Base-by-base conservation (phyloP, 192 early-diverging fungal species). In the Coemansia sp. region DNA sequence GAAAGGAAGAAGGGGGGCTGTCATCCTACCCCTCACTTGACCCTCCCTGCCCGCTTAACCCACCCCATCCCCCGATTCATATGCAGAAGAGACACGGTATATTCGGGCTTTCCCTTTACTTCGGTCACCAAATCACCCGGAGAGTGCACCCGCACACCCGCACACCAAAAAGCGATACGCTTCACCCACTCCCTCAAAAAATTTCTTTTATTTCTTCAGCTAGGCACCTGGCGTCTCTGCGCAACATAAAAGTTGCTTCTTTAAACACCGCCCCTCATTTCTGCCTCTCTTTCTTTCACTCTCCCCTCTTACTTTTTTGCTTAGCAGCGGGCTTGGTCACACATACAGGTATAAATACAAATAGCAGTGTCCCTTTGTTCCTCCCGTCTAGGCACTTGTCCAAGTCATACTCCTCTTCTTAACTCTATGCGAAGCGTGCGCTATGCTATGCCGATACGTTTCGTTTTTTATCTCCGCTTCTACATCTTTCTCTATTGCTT, bases 71-170 rank as follows among this genome's bases (percentile, higher is more conserved):
- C 22, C 21, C 24, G 21, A 24, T 48, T 17, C 18, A 9, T 30
- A 24, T 52, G 50, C 50, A 52, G 50, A n/a, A 30, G 50, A 52
- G 17, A 30, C 23, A 52, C 30, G 50, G 33, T 27, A 52, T 52
- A 18, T 30, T 72, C 69, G 69, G 69, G 55, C 70, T 62, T 63
- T 63, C 61, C 53, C 46, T 62, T 53, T 57, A 27, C 58, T 65
- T 69, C 62, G 72, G 72, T 68, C 50, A 69, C 72, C 59, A 77
- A 77, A 77, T 77, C 73, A 77, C 67, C 73, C 73, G 71, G 67
- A 44, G 38, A 41, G 53, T 50, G 19, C 34, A 38, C 27, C 18
- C 21, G 27, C 30, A 23, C 43, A 50, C 21, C 33, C 25, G 37
- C 3, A 27, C 2, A 52, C n/a, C n/a, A 41, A 40, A 53, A 30